Base-by-base conservation (phyloP, 768 basidiomycete species). In the Hebeloma cylindrosporum region DNA sequence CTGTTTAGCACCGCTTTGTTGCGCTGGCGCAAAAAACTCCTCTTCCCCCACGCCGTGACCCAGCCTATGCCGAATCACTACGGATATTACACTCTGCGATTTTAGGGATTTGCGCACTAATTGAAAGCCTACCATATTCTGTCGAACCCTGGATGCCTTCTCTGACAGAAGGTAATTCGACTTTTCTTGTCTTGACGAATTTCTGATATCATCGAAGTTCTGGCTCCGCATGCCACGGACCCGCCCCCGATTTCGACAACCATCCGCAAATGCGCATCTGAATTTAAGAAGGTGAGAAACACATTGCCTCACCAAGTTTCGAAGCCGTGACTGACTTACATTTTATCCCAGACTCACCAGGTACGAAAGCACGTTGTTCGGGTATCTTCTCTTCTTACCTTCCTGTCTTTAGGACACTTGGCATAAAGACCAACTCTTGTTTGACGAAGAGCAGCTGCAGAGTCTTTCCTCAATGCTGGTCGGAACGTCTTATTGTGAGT, bases 91-190 rank as follows among this genome's bases (percentile, higher is more conserved):
- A 96, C 61, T 89, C 89, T 22, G 93, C 89, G 5, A 85, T 97
- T 41, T 77, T 97, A 38, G 94, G 94, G 22, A 74, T 93, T 40
- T 90, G 89, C 56, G 89, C 94, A 7, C 74, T 97, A 33, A 79
- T 97, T 39, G 89, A 92, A 61, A 94, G 93, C 45, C 88, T 88
- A 66, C 94, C 94, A 9, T 96, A 95, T 69, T 92, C 93, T 8
- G 88, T 96, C 2, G 94, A 95, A 56, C 75, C 82, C 33, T 97
- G 93, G 86, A 83, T 95, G 77, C 87, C 87, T 22, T 70, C 85
- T 14, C 72, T 90, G 40, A 87, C 86, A 26, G 87, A 89, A 72
- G 78, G 87, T 86, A 54, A 16, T 40, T 41, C 28, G n/a, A 7
- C 41, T 39, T 16, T 35, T 38, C 53, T 47, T 37, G 33, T 42